A percentile compares a stretch with the other conserved stretches of the same genome.
Conservation (phyloP, 331 rosid genomes). For the Arachis monticola region DNA sequence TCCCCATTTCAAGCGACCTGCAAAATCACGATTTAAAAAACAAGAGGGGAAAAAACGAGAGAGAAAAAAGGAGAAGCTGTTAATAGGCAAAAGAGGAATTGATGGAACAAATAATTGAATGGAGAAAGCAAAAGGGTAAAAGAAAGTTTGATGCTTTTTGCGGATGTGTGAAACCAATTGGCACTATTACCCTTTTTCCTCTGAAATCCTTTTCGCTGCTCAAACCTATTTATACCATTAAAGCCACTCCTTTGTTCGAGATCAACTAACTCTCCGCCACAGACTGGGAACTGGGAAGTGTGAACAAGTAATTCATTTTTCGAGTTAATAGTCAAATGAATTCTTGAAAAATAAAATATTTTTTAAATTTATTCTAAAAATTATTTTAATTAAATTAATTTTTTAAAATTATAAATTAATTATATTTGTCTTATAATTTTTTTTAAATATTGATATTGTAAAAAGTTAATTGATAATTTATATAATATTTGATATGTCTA, state of each 20-base stretch:
- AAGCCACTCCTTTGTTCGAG: not conserved
- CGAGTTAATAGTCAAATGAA: too few species aligned
- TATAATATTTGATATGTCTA: too few species aligned
- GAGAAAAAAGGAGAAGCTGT: not conserved
- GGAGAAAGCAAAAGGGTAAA: not conserved
- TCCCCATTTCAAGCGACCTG: conserved; percentile 75
- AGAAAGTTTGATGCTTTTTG: conserved; percentile 16
- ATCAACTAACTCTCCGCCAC: conserved; percentile 23
- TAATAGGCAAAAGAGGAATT: conserved; percentile 14
- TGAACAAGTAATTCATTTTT: too few species aligned
- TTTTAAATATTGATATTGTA: too few species aligned
- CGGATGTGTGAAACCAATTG: conserved; percentile 25
- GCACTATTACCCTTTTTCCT: not conserved
- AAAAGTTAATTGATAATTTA: too few species aligned
- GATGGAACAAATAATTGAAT: not conserved
- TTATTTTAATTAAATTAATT: too few species aligned
- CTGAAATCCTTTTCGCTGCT: not conserved
- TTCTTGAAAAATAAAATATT: too few species aligned
- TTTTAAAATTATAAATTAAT: too few species aligned
- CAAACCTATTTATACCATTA: conserved; percentile 1
- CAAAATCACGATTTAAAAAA: conserved; percentile 43
- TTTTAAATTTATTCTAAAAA: too few species aligned
- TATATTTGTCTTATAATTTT: too few species aligned
- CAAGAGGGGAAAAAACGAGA: conserved; percentile 20
- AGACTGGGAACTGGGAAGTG: not conserved